Evolutionary conservation across 2,329 filamentous ascomycete species (phyloP), one percentile per base, ranked within the genome.

Genomic region (Colletotrichum truncatum): DNA sequence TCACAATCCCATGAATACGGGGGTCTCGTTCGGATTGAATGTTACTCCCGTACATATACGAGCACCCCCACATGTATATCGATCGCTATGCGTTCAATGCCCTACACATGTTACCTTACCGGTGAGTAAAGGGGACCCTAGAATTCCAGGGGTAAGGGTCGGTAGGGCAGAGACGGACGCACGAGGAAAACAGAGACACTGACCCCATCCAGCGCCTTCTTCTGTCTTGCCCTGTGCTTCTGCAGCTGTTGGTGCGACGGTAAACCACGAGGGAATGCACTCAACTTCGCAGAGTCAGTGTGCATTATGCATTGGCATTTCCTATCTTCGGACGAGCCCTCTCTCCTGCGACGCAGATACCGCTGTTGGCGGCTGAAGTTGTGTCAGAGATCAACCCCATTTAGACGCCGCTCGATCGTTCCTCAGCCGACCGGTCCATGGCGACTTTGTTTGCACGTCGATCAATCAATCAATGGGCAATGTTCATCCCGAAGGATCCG

Each of bases 21-120:
- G 10, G 8, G 9, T 14, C 4, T n/a, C 25, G 43, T 36, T 66
- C 58, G 57, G 58, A 56, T 56, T 57, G 39, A 56, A 51, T 51
- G 43, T 51, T 51, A 63, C 49, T 55, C 48, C 23, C n/a, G 23
- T 6, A 56, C 4, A 36, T 41, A 61, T 56, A 63, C 63, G 57
- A 66, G 57, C 16, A 26, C 23, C 16, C 38, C 49, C 30, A 36
- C 4, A 16, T 38, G 30, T 41, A 25, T 41, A 34, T 48, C 16
- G 39, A 34, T 48, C 16, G 39, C 34, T 21, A 38, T 18, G 3
- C 43, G 49, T 56, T 55, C 41, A 32, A 21, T 56, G 8, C 16
- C 6, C 32, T 32, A 18, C 41, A 39, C n/a, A 32, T 49, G 4
- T n/a, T 12, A 12, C 28, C 6, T 11, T n/a, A n/a, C n/a, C n/a